These are phyloP conservation scores for Helminthosporium solani DNA, from an alignment of 2,329 filamentous ascomycete genomes.

Conservation along the genomic window DNA sequence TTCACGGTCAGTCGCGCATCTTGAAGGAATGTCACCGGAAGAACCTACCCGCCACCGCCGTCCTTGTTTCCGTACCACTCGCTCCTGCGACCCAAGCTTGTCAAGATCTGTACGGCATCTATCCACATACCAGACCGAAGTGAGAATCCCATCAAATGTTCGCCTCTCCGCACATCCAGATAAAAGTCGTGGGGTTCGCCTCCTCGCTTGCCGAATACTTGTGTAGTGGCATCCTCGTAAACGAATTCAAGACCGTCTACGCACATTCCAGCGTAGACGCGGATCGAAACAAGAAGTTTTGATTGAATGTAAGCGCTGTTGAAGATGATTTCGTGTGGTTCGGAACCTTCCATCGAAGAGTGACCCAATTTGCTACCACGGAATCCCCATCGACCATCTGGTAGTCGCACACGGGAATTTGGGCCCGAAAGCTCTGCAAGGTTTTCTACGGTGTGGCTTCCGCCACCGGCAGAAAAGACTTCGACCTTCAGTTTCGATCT, in stretches of 20 bases:
- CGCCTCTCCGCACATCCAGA: slow-evolving; percentile 79
- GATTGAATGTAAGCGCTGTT: slow-evolving; percentile 63
- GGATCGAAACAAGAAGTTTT: slow-evolving; percentile 72
- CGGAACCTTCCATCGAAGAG: slow-evolving; percentile 68
- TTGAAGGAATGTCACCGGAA: slow-evolving; percentile 7
- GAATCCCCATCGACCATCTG: slow-evolving; percentile 72
- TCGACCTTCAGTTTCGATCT: slow-evolving; percentile 69
- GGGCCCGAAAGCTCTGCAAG: slow-evolving; percentile 64
- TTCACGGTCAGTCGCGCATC: slow-evolving; percentile 21
- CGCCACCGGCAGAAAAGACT: slow-evolving; percentile 74
- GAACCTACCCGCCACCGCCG: slow-evolving; percentile 78
- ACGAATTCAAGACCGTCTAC: slow-evolving; percentile 88
- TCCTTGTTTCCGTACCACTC: slow-evolving; percentile 77
- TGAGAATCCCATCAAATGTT: slow-evolving; percentile 84
- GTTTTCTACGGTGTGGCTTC: slow-evolving; percentile 74
- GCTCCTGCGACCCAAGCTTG: slow-evolving; percentile 83
- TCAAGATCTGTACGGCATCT: slow-evolving; percentile 86
- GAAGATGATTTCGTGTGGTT: slow-evolving; percentile 72
- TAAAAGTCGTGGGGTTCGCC: slow-evolving; percentile 73
- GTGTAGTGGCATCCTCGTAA: slow-evolving; percentile 82
- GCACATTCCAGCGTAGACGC: slow-evolving; percentile 73
- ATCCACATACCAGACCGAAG: slow-evolving; percentile 79
- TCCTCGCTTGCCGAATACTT: slow-evolving; percentile 81
- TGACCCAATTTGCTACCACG: slow-evolving; percentile 72
- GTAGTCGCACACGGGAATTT: slow-evolving; percentile 74